Conservation (phyloP, 495 filamentous ascomycete species). For the Aspergillus campestris region DNA sequence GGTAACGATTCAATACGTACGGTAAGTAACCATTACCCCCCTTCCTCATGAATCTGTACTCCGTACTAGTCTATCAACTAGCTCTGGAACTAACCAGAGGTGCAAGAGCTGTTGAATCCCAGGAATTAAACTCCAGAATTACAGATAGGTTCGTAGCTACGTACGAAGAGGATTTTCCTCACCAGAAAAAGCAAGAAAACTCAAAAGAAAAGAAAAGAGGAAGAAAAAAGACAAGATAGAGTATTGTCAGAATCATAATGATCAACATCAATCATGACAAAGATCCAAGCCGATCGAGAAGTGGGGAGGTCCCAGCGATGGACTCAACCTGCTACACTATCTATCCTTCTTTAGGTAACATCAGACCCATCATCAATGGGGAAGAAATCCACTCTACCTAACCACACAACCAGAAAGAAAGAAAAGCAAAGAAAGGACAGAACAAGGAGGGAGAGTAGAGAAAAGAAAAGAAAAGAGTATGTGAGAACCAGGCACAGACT, state of each 20-base stretch:
- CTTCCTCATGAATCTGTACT: too few relatives aligned
- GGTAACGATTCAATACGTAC: background rate
- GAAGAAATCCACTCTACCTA: slow-evolving; percentile 3
- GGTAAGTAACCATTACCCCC: background rate
- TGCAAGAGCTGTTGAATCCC: too few relatives aligned
- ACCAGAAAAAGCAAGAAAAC: slow-evolving; percentile 3
- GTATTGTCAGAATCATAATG: background rate
- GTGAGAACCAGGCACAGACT: background rate
- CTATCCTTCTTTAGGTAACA: slow-evolving; percentile 9
- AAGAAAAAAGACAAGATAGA: too few relatives aligned
- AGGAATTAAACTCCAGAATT: too few relatives aligned
- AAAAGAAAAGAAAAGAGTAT: too few relatives aligned
- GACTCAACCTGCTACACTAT: slow-evolving; percentile 6
- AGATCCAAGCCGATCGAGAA: background rate
- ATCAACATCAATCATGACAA: background rate
- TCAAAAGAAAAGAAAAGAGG: slow-evolving; percentile 2
- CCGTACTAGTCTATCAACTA: too few relatives aligned
- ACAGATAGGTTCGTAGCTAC: too few relatives aligned
- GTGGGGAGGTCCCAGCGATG: slow-evolving; percentile 4
- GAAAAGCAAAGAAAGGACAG: slow-evolving; percentile 2
- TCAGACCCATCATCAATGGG: slow-evolving; percentile 10
- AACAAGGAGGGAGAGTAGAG: background rate
- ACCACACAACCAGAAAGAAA: background rate
- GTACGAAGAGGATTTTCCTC: too few relatives aligned
- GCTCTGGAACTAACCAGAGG: too few relatives aligned